phyloP scores from a whole-genome alignment of 768 basidiomycete genomes.

The Crepidotus variabilis region DNA sequence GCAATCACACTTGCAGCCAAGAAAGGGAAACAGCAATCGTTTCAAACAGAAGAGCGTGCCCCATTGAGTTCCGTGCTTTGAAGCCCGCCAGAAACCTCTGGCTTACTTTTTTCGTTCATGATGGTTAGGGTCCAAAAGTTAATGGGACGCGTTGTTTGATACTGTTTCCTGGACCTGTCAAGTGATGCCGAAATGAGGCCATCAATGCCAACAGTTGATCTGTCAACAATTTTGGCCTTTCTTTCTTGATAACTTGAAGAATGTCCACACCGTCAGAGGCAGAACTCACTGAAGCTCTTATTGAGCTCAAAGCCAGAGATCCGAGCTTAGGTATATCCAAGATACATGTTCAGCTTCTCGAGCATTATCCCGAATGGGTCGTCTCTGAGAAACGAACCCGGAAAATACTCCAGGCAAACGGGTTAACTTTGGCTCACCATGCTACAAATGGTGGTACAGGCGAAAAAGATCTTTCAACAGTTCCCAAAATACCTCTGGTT shows the following conservation, averaged over 20 bases:
- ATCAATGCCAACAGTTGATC: not conserved
- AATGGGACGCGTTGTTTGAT: too few species aligned
- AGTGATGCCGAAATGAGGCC: not conserved
- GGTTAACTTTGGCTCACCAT: slow-evolving; percentile 30
- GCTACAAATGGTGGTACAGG: not conserved
- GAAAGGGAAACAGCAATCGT: too few species aligned
- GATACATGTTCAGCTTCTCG: slow-evolving; percentile 60
- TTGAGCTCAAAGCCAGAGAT: slow-evolving; percentile 50
- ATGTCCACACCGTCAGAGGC: slow-evolving; percentile 53
- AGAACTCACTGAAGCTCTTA: slow-evolving; percentile 53
- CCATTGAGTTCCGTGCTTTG: too few species aligned
- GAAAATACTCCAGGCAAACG: slow-evolving; percentile 63
- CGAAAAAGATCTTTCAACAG: not conserved
- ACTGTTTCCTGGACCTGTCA: too few species aligned
- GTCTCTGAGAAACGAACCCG: slow-evolving; percentile 83
- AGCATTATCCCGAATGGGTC: slow-evolving; percentile 60
- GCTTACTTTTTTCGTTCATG: too few species aligned
- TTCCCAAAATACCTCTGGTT: slow-evolving; percentile 2
- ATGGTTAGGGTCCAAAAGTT: too few species aligned
- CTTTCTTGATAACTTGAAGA: slow-evolving; percentile 1
- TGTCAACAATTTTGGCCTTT: not conserved
- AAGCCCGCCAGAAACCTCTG: too few species aligned
- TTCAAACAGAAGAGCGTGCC: too few species aligned
- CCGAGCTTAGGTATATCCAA: slow-evolving; percentile 70
- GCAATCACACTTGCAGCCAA: not conserved